phyloP scores from a whole-genome alignment of 306 rosid genomes.

The Cyamopsis tetragonoloba region DNA sequence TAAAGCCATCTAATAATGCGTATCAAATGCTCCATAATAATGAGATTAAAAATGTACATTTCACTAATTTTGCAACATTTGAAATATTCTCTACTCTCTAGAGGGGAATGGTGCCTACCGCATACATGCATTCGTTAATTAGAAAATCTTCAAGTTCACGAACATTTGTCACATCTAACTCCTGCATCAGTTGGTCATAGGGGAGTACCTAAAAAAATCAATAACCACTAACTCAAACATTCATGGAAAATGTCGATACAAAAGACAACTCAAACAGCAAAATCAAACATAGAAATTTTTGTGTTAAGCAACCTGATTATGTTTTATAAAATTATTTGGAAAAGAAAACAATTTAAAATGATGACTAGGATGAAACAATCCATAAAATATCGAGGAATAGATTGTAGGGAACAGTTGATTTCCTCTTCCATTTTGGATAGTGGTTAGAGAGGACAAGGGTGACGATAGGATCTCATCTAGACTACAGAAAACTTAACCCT shows the following conservation, averaged over 20 bases:
- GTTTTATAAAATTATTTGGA: neutral
- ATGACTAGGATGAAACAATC: constrained; percentile 4
- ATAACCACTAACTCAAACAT: too few relatives aligned
- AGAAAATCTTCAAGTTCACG: constrained; percentile 94
- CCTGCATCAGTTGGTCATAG: constrained; percentile 87
- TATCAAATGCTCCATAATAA: too few relatives aligned
- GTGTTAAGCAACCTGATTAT: neutral
- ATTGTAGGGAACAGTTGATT: neutral
- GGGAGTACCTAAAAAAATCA: constrained; percentile 61
- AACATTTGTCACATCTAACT: constrained; percentile 77
- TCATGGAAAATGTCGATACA: constrained; percentile 9
- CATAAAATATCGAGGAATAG: neutral
- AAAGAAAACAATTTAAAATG: neutral
- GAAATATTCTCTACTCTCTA: neutral
- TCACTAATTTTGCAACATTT: neutral
- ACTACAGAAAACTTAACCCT: neutral
- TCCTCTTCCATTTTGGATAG: neutral
- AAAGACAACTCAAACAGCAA: neutral
- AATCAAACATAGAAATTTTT: neutral
- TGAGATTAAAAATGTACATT: neutral
- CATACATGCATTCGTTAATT: constrained; percentile 97
- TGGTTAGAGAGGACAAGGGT: neutral
- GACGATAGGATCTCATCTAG: neutral
- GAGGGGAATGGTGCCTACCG: constrained; percentile 56
- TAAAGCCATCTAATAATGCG: too few relatives aligned